These are phyloP conservation scores for Mucor plumbeus DNA, from an alignment of 371 early-diverging fungal species.

Conservation along the genomic window DNA sequence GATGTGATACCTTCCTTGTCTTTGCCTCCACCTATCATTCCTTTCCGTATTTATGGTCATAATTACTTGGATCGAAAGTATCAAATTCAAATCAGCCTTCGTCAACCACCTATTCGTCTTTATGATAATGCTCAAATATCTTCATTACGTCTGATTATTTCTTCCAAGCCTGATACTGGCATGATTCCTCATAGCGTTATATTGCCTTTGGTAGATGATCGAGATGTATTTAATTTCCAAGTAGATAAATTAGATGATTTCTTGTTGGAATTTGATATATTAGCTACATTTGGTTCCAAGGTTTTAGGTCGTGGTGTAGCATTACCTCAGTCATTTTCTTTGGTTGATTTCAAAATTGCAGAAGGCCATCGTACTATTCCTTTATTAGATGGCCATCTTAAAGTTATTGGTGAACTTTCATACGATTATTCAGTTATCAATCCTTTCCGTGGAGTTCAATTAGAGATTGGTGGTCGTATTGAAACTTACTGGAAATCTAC, in stretches of 20 bases:
- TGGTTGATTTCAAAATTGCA: slow-evolving; percentile 37
- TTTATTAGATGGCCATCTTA: slow-evolving; percentile 85
- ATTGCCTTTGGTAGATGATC: slow-evolving; percentile 84
- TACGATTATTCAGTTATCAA: slow-evolving; percentile 84
- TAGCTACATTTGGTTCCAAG: slow-evolving; percentile 93
- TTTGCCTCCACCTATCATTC: slow-evolving; percentile 96
- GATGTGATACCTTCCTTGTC: slow-evolving; percentile 85
- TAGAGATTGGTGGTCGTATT: slow-evolving; percentile 91
- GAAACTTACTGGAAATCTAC: slow-evolving; percentile 98
- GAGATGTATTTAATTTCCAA: slow-evolving; percentile 82
- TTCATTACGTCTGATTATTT: slow-evolving; percentile 59
- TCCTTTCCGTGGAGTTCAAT: slow-evolving; percentile 85
- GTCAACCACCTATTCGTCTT: slow-evolving; percentile 62
- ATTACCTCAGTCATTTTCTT: slow-evolving; percentile 70
- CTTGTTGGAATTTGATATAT: slow-evolving; percentile 89
- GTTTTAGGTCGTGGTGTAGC: slow-evolving; percentile 90
- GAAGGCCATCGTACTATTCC: slow-evolving; percentile 67
- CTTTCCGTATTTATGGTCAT: slow-evolving; percentile 96
- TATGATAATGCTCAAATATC: slow-evolving; percentile 74
- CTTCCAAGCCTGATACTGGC: slow-evolving; percentile 84
- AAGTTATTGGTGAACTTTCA: slow-evolving; percentile 88
- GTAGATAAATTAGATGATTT: slow-evolving; percentile 78
- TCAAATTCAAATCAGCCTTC: slow-evolving; percentile 77
- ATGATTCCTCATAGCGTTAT: slow-evolving; percentile 91
- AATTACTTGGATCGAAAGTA: slow-evolving; percentile 89